Base-by-base conservation (phyloP, 345 rosid species). In the Gossypium sturtianum region DNA sequence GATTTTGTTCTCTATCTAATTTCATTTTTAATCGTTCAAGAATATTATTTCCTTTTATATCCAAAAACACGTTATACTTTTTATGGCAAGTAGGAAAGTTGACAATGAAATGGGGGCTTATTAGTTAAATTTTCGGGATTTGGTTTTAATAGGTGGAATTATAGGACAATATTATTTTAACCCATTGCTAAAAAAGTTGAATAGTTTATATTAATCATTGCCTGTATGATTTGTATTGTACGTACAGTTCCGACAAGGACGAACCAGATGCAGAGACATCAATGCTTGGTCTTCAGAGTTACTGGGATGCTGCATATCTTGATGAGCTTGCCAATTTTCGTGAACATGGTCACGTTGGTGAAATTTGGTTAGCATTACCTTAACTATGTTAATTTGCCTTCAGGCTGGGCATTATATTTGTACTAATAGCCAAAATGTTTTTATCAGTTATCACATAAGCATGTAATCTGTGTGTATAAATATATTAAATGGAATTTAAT, bases 281-380 rank as follows among this genome's bases (percentile, higher is more conserved):
- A 51, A 83, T 90, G 97, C 86, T 92, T 45, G 99, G 99, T 75
- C 91, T 85, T 52, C 99, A 89, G 79, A 93, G 94, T 86, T 93
- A 95, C 66, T 95, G 99, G 99, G 87, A 95, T 82, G 78, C 94
- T 64, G 97, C 99, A 7, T 95, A 93, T 77, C 90, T 96, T 0
- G 98, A 89, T 75, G 99, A 95, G 86, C 84, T 95, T 76, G 76
- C 92, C 3, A 94, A 91, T 75, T 94, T 92, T 75, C 86, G 84
- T 73, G 98, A 91, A 81, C 98, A 92, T 80, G 98, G 98, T 60
- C 98, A 88, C 75, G 74, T 84, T 13, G 99, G 99, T 64, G 99
- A 95, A 93, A 90, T 93, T 80, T 95, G 99, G 99, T 95, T 77
- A 76, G 74, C 10, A 25, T 70, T 72, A 20, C 5, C 27, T 70